A percentile compares a stretch with the other conserved stretches of the same genome.
These are phyloP conservation scores for Phytopythium litorale DNA, from an alignment of 352 stramenopile genomes.

Conservation along the genomic window DNA sequence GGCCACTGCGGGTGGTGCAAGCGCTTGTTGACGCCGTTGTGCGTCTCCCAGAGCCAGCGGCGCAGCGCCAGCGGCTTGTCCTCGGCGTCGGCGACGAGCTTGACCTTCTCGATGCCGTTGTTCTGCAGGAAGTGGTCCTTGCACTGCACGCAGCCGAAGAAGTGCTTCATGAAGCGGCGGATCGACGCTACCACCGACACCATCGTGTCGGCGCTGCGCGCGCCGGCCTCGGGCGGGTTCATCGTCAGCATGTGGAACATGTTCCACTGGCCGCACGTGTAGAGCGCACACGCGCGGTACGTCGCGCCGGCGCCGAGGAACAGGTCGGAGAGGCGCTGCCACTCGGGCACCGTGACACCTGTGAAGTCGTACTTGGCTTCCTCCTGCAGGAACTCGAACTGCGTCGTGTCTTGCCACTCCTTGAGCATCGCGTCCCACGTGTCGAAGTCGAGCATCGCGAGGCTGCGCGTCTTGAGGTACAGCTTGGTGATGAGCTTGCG, in stretches of 20 bases:
- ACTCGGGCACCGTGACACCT: slow-evolving; percentile 44
- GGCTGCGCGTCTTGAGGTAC: slow-evolving; percentile 37
- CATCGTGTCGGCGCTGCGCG: slow-evolving; percentile 44
- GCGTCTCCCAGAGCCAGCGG: slow-evolving; percentile 81
- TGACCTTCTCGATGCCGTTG: slow-evolving; percentile 67
- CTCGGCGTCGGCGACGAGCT: slow-evolving; percentile 53
- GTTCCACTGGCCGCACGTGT: slow-evolving; percentile 84
- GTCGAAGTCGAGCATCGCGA: slow-evolving; percentile 69
- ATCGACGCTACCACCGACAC: slow-evolving; percentile 72
- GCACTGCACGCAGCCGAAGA: slow-evolving; percentile 79
- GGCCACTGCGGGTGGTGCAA: slow-evolving; percentile 73
- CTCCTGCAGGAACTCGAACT: slow-evolving; percentile 49
- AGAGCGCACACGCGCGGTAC: slow-evolving; percentile 70
- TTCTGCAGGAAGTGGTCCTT: slow-evolving; percentile 75
- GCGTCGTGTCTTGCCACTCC: slow-evolving; percentile 51
- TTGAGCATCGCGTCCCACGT: slow-evolving; percentile 60
- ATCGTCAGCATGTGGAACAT: slow-evolving; percentile 88
- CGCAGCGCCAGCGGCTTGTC: slow-evolving; percentile 67
- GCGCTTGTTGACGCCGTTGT: slow-evolving; percentile 83
- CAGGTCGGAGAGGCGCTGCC: slow-evolving; percentile 58
- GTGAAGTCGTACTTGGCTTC: slow-evolving; percentile 54
- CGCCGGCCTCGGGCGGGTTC: slow-evolving; percentile 41
- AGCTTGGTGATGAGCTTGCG: slow-evolving; percentile 57
- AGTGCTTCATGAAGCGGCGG: slow-evolving; percentile 82
- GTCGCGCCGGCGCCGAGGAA: slow-evolving; percentile 60